Percentiles rank a stretch among this genome's conserved stretches.
Conservation (phyloP, 192 early-diverging fungal species). For the Pilobolus umbonatus region DNA sequence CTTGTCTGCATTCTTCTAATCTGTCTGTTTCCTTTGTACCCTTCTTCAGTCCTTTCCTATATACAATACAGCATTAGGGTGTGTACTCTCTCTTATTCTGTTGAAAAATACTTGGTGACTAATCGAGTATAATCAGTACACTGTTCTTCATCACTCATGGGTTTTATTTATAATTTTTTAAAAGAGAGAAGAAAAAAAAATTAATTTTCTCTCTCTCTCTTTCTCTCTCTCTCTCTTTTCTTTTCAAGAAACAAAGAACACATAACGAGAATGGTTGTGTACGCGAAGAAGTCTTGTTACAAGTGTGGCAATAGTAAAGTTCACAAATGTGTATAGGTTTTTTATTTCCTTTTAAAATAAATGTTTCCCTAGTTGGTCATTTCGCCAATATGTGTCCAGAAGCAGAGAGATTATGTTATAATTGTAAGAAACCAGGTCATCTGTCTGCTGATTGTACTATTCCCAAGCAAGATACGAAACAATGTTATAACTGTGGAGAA, state of each 20-base stretch:
- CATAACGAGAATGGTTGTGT: conserved; percentile 27
- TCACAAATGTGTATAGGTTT: background rate
- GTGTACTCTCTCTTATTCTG: conserved; percentile 1
- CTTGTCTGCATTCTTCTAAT: background rate
- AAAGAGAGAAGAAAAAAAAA: background rate
- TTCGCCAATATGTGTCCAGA: conserved; percentile 46
- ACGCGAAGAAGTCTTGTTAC: conserved; percentile 45
- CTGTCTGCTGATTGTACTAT: conserved; percentile 44
- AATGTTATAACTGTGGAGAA: conserved; percentile 52
- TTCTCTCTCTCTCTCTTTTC: background rate
- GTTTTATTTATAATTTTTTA: background rate
- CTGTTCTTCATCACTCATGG: conserved; percentile 2
- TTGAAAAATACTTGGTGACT: too few relatives aligned
- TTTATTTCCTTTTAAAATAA: background rate
- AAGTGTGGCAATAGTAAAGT: conserved; percentile 53
- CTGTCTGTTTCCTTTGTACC: background rate
- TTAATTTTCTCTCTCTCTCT: background rate
- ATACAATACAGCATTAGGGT: background rate
- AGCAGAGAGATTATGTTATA: conserved; percentile 52
- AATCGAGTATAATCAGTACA: too few relatives aligned
- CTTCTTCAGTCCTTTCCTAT: background rate
- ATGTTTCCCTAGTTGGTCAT: conserved; percentile 40
- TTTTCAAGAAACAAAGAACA: background rate
- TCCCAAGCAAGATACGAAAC: conserved; percentile 43
- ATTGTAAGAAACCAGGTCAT: conserved; percentile 51